phyloP scores from a whole-genome alignment of 78 protist species.

The Dictyostelium brefeldianum region DNA sequence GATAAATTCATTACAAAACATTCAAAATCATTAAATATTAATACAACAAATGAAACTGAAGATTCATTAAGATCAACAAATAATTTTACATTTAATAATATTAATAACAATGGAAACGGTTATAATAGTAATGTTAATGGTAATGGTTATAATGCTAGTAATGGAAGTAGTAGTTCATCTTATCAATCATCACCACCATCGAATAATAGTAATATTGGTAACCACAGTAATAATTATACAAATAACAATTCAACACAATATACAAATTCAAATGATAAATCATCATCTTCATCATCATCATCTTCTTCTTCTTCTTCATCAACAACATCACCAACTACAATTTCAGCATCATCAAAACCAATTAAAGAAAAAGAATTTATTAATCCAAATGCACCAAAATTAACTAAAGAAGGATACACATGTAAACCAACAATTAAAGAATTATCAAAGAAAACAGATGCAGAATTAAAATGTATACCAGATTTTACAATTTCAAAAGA shows the following conservation, averaged over 20 bases:
- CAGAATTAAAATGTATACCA: constrained; percentile 21
- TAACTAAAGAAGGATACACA: constrained; percentile 15
- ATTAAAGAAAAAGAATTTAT: constrained; percentile 13
- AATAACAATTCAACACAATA: background rate
- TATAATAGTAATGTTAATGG: background rate
- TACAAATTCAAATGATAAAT: background rate
- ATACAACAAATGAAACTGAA: constrained; percentile 51
- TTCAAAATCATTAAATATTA: constrained; percentile 38
- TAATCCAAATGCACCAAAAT: constrained; percentile 70
- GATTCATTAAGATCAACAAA: constrained; percentile 25
- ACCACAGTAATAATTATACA: background rate
- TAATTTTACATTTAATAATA: background rate
- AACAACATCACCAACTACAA: constrained; percentile 11
- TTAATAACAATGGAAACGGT: background rate
- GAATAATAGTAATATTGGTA: background rate
- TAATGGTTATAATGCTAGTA: background rate
- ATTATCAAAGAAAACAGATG: constrained; percentile 25
- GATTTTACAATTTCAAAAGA: constrained; percentile 50
- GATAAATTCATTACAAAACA: constrained; percentile 49
- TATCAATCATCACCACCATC: background rate
- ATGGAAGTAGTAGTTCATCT: background rate
- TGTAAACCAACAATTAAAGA: constrained; percentile 50
- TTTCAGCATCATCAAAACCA: background rate
- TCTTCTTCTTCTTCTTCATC: background rate
- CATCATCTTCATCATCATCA: background rate